Conservation (phyloP, 352 stramenopile species). For the Globisporangium solare region DNA sequence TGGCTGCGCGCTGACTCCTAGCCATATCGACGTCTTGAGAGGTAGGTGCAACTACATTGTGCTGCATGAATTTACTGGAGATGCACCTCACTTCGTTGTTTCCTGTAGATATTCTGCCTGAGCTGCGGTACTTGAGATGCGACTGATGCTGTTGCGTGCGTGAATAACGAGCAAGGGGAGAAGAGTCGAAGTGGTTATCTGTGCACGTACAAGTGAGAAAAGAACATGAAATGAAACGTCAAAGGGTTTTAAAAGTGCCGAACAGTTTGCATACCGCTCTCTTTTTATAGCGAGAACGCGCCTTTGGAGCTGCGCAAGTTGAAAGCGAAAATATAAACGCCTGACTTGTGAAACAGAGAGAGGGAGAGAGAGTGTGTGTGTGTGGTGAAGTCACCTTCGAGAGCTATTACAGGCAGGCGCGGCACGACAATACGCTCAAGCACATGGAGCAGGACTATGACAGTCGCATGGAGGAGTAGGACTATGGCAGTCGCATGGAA, state of each 20-base stretch:
- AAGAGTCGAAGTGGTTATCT: too few species aligned
- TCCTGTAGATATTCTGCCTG: slow-evolving; percentile 40
- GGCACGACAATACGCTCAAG: slow-evolving; percentile 68
- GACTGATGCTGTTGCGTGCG: slow-evolving; percentile 20
- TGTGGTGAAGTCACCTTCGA: too few species aligned
- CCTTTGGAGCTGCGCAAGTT: not conserved
- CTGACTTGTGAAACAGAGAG: not conserved
- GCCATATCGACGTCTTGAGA: slow-evolving; percentile 51
- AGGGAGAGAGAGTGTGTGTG: not conserved
- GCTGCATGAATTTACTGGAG: too few species aligned
- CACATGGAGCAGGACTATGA: slow-evolving; percentile 81
- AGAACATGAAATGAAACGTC: not conserved
- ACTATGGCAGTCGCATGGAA: slow-evolving; percentile 78
- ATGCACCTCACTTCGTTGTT: not conserved
- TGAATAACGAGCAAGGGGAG: too few species aligned
- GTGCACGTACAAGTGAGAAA: too few species aligned
- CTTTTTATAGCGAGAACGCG: slow-evolving; percentile 5
- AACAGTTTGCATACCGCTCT: not conserved
- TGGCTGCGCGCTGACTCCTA: slow-evolving; percentile 37
- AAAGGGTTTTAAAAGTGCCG: not conserved
- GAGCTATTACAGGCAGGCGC: slow-evolving; percentile 33
- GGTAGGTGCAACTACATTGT: slow-evolving; percentile 19
- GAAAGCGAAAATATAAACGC: too few species aligned
- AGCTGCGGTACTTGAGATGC: slow-evolving; percentile 40
- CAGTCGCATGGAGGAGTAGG: slow-evolving; percentile 77